Percentiles rank a stretch among this genome's conserved stretches.
Evolutionary conservation across 2,329 filamentous ascomycete species (phyloP).

Genomic region (Arthrobotrys iridis): DNA sequence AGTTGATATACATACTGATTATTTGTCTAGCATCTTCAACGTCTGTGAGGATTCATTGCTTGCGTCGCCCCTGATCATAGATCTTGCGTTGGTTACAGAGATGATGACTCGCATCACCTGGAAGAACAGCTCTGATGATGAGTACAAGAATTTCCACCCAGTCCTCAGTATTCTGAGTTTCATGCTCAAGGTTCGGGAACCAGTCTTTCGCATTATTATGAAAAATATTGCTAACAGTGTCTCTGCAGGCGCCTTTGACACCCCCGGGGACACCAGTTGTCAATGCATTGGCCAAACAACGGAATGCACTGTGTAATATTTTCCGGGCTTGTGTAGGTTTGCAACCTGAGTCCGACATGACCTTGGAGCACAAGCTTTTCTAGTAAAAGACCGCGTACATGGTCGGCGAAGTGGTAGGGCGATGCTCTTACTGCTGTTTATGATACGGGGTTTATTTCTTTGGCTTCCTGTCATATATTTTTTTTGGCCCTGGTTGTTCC

Average conservation of each 20-base stretch:
- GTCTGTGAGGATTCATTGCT: conserved; percentile 98
- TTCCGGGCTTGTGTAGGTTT: conserved; percentile 97
- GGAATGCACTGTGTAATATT: conserved; percentile 93
- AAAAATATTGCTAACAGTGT: conserved; percentile 47
- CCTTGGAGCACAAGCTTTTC: conserved; percentile 97
- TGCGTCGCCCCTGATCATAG: conserved; percentile 95
- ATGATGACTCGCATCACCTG: conserved; percentile 99
- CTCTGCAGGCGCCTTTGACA: conserved; percentile 82
- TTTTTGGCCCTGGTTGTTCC: too few relatives aligned
- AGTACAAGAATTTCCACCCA: conserved; percentile 94
- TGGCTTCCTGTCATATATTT: not conserved
- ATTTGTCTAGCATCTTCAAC: conserved; percentile 80
- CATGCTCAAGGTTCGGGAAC: conserved; percentile 78
- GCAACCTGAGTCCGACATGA: conserved; percentile 98
- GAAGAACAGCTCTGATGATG: conserved; percentile 72
- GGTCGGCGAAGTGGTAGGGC: too few relatives aligned
- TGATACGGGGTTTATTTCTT: not conserved
- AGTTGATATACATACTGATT: conserved; percentile 11
- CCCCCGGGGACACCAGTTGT: conserved; percentile 94
- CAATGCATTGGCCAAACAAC: conserved; percentile 96
- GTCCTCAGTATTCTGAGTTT: conserved; percentile 97
- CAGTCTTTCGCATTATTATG: not conserved
- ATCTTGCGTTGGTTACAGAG: conserved; percentile 90
- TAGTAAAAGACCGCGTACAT: conserved; percentile 65
- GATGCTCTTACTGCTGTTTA: not conserved